Conservation (phyloP, 2,329 filamentous ascomycete genomes). For the Pyrenophora seminiperda region DNA sequence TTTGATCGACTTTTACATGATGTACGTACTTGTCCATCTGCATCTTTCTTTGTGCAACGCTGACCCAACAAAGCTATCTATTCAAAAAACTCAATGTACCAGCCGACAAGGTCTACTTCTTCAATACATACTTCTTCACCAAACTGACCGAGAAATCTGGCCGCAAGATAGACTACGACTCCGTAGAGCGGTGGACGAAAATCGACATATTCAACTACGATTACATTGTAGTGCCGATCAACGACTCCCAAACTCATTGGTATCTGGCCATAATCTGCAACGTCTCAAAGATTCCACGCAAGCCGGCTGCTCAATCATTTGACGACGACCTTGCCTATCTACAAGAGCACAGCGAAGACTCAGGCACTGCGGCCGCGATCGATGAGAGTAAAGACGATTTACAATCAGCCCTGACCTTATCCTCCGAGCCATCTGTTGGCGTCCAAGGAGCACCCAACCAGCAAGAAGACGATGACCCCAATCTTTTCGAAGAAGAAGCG, state of each 20-base stretch:
- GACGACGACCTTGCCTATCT: conserved; percentile 4
- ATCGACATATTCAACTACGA: conserved; percentile 84
- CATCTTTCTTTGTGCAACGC: neutral
- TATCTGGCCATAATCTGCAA: conserved; percentile 96
- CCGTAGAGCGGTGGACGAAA: conserved; percentile 87
- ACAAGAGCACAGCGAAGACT: neutral
- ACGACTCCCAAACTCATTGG: conserved; percentile 79
- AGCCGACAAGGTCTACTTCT: conserved; percentile 75
- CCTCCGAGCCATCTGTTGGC: neutral
- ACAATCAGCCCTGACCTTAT: neutral
- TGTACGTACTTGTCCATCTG: conserved; percentile 47
- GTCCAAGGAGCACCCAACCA: neutral
- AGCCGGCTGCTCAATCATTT: conserved; percentile 23
- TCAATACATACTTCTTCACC: conserved; percentile 91
- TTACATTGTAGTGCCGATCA: conserved; percentile 90
- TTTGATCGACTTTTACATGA: conserved; percentile 84
- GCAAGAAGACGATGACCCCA: conserved; percentile 17
- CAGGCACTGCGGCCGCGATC: neutral
- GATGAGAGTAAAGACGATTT: neutral
- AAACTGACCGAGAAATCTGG: conserved; percentile 67
- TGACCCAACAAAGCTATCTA: conserved; percentile 27
- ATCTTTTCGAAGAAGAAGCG: conserved; percentile 30
- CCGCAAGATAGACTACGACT: conserved; percentile 75
- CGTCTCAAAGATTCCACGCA: conserved; percentile 64
- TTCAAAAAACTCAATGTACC: conserved; percentile 50